Conservation (phyloP, 2,329 filamentous ascomycete genomes). For the Acrocalymma vagum region DNA sequence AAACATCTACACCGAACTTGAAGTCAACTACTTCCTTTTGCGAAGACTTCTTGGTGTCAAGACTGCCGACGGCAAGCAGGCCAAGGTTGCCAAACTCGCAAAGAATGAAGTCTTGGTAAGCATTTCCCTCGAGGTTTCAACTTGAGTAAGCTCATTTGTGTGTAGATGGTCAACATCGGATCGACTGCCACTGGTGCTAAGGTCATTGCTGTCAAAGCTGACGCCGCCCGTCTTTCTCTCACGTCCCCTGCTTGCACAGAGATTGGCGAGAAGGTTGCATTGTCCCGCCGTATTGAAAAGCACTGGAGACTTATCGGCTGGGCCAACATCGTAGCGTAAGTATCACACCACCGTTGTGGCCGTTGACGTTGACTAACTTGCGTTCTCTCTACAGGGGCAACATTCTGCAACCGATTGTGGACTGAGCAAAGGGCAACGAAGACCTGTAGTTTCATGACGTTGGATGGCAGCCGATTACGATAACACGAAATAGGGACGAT, state of each 20-base stretch:
- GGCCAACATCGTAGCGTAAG: constrained; percentile 54
- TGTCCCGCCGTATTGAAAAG: constrained; percentile 97
- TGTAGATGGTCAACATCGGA: constrained; percentile 94
- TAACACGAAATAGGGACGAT: constrained; percentile 19
- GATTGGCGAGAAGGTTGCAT: constrained; percentile 96
- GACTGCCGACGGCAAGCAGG: constrained; percentile 97
- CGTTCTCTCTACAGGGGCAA: constrained; percentile 47
- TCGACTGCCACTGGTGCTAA: constrained; percentile 97
- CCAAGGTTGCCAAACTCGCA: constrained; percentile 96
- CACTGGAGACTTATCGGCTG: constrained; percentile 75
- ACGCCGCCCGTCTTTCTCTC: constrained; percentile 93
- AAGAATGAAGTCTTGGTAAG: constrained; percentile 91
- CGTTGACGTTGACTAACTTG: too few species aligned
- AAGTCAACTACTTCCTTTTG: constrained; percentile 97
- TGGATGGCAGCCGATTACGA: constrained; percentile 20
- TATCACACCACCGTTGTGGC: constrained; percentile 14
- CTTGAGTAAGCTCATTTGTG: constrained; percentile 18
- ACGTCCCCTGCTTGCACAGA: constrained; percentile 96
- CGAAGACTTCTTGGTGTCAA: constrained; percentile 94
- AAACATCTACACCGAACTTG: constrained; percentile 97
- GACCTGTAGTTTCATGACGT: constrained; percentile 9
- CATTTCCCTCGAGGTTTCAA: background rate
- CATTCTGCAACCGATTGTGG: constrained; percentile 46
- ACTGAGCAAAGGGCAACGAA: constrained; percentile 21
- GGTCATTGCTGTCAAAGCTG: constrained; percentile 95